Conservation (phyloP, 257 asterid species). For the Solanum tacnaense region DNA sequence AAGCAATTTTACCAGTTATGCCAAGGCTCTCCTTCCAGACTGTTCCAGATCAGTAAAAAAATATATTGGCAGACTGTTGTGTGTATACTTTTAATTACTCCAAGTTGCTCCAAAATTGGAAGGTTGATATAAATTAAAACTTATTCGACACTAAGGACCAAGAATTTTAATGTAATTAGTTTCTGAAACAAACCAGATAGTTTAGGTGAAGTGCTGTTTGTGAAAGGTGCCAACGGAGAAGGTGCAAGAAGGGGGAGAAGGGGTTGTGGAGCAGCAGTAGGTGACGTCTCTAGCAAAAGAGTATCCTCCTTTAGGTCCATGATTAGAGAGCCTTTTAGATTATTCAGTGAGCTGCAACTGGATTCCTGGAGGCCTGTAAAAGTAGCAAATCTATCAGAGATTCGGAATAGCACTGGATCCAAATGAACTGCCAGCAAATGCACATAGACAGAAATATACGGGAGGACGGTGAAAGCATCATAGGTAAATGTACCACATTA, state of each 20-base stretch:
- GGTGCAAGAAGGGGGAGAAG: conserved; percentile 92
- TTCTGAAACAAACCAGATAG: conserved; percentile 64
- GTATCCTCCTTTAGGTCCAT: conserved; percentile 32
- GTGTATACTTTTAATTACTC: neutral
- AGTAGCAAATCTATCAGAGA: conserved; percentile 6
- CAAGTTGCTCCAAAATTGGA: neutral
- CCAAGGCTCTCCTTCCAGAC: neutral
- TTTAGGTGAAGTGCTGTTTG: conserved; percentile 73
- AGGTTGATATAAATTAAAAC: neutral
- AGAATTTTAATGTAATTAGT: neutral
- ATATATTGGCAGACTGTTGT: neutral
- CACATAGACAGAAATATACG: neutral
- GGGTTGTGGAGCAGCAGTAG: conserved; percentile 62
- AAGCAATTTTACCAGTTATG: neutral
- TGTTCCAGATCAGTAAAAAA: neutral
- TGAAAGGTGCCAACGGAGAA: conserved; percentile 87
- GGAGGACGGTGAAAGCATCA: neutral
- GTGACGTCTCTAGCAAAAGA: conserved; percentile 57
- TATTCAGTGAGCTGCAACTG: conserved; percentile 14
- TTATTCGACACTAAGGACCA: neutral
- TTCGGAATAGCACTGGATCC: neutral
- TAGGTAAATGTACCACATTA: neutral
- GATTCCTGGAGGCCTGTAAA: conserved; percentile 42
- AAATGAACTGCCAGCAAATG: neutral
- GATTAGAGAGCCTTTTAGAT: conserved; percentile 20